Conservation (phyloP, 1,284 basidiomycete species). For the Porogramme epimiltina region DNA sequence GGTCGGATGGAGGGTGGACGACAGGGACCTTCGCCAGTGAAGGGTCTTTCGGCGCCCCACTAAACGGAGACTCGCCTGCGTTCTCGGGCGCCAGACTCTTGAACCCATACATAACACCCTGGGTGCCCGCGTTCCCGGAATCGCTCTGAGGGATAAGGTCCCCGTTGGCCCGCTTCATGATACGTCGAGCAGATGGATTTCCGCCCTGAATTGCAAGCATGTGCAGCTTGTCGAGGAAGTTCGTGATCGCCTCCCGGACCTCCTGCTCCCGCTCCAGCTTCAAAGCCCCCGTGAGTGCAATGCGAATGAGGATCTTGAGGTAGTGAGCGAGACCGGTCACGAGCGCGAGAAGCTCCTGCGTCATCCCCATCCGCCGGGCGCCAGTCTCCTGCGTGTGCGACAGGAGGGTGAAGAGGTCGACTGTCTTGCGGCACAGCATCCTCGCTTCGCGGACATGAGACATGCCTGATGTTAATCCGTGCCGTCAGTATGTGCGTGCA, state of each 20-base stretch:
- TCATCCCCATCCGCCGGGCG: slow-evolving; percentile 90
- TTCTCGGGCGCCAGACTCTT: slow-evolving; percentile 86
- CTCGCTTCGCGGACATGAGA: slow-evolving; percentile 97
- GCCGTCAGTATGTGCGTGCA: not conserved
- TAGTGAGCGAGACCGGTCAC: slow-evolving; percentile 99
- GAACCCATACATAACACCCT: slow-evolving; percentile 85
- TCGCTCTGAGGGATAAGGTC: slow-evolving; percentile 50
- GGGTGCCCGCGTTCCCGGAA: slow-evolving; percentile 66
- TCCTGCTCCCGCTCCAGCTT: slow-evolving; percentile 92
- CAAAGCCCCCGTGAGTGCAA: slow-evolving; percentile 94
- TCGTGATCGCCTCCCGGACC: slow-evolving; percentile 81
- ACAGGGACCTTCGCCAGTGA: slow-evolving; percentile 50
- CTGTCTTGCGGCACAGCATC: slow-evolving; percentile 98
- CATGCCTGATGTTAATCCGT: slow-evolving; percentile 66
- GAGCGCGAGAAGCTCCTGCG: slow-evolving; percentile 95
- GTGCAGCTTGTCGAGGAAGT: slow-evolving; percentile 92
- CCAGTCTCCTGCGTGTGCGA: slow-evolving; percentile 96
- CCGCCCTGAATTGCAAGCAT: slow-evolving; percentile 87
- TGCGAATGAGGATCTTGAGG: slow-evolving; percentile 98
- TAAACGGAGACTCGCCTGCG: slow-evolving; percentile 85
- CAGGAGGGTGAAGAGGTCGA: slow-evolving; percentile 96
- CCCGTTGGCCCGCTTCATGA: slow-evolving; percentile 69
- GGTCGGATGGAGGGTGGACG: slow-evolving; percentile 78
- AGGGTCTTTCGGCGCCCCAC: slow-evolving; percentile 43
- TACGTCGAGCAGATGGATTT: slow-evolving; percentile 73